Evolutionary conservation across 176 grass and related monocot species (phyloP).

Genomic region (Oryza punctata): DNA sequence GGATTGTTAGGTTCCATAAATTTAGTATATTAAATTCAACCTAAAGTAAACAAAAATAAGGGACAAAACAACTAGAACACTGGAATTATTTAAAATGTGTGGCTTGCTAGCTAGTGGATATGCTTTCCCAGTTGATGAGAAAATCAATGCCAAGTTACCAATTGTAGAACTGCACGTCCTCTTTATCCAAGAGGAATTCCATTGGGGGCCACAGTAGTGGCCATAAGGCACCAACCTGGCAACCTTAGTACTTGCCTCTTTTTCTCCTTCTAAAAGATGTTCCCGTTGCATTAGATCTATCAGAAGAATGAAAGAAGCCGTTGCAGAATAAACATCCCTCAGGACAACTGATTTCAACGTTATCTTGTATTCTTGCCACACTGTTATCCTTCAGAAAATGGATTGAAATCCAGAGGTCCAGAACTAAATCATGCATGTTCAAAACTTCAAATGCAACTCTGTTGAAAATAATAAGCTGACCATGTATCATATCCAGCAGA

Average conservation of each 20-base stretch:
- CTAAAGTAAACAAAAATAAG: slow-evolving; percentile 22
- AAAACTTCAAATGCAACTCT: neutral
- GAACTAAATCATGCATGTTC: slow-evolving; percentile 10
- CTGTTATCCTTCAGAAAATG: neutral
- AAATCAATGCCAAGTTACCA: slow-evolving; percentile 40
- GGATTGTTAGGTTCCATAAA: neutral
- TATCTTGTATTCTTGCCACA: neutral
- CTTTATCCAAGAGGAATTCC: slow-evolving; percentile 46
- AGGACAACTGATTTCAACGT: neutral
- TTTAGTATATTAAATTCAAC: slow-evolving; percentile 9
- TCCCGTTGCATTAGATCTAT: slow-evolving; percentile 20
- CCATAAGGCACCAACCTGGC: slow-evolving; percentile 15
- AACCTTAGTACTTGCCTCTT: slow-evolving; percentile 21
- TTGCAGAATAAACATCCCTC: slow-evolving; percentile 21
- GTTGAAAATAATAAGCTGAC: slow-evolving; percentile 4
- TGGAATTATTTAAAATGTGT: neutral
- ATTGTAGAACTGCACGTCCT: slow-evolving; percentile 37
- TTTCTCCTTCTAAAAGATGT: slow-evolving; percentile 27
- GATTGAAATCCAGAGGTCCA: neutral
- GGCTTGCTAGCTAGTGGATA: slow-evolving; percentile 31
- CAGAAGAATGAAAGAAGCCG: slow-evolving; percentile 30
- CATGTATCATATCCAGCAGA: slow-evolving; percentile 8
- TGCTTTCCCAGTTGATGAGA: slow-evolving; percentile 30
- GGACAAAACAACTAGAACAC: neutral
- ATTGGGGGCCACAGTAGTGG: slow-evolving; percentile 18